These are phyloP conservation scores for Aspergillus cavernicola DNA, from an alignment of 495 filamentous ascomycete species.

Conservation along the genomic window DNA sequence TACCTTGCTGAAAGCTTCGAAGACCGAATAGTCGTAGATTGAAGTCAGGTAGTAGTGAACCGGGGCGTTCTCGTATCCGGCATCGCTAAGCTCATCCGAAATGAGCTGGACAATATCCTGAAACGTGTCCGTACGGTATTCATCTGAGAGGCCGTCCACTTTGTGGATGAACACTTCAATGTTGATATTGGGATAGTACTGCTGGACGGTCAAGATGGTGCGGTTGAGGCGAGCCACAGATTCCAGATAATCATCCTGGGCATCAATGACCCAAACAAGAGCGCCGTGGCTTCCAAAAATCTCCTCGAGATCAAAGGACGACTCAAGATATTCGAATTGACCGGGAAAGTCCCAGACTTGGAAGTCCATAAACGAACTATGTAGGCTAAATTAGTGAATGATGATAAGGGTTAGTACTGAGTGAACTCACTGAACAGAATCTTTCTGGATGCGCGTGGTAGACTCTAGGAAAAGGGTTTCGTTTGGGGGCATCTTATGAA, in stretches of 20 bases:
- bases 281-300: conserved; percentile 93
- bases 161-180: conserved; percentile 99
- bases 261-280: conserved; percentile 97
- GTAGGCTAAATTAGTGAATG: neutral
- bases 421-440: conserved; percentile 79
- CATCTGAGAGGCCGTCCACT: conserved; percentile 89
- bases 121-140: conserved; percentile 90
- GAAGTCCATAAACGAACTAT: conserved; percentile 96
- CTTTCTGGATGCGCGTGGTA: conserved; percentile 86
- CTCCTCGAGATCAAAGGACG: conserved; percentile 79
- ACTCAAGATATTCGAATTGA: conserved; percentile 85
- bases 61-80: conserved; percentile 84
- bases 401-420: too few species aligned
- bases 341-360: conserved; percentile 97
- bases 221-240: conserved; percentile 79
- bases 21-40: conserved; percentile 97
- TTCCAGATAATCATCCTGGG: conserved; percentile 94
- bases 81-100: conserved; percentile 90
- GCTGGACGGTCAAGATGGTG: conserved; percentile 82
- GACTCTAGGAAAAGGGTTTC: conserved; percentile 95
- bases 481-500: conserved; percentile 91
- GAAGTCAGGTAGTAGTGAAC: conserved; percentile 92
- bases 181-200: conserved; percentile 85
- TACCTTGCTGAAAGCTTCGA: conserved; percentile 96
- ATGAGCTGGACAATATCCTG: conserved; percentile 95